These are phyloP conservation scores for Spiromastix sp. DNA, from an alignment of 2,329 filamentous ascomycete genomes.

Conservation along the genomic window DNA sequence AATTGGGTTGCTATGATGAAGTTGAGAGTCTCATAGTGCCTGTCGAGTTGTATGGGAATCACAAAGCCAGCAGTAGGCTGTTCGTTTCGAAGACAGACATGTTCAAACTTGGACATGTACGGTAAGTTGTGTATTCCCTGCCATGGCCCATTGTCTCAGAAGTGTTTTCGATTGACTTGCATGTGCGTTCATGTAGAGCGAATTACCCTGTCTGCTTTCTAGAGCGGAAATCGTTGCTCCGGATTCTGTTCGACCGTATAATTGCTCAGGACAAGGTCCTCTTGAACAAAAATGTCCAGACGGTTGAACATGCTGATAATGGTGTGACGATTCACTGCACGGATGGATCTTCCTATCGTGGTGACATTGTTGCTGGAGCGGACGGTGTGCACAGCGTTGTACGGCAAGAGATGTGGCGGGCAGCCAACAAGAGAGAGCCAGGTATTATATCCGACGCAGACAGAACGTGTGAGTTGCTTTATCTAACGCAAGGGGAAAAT, in stretches of 20 bases:
- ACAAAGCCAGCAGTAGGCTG: background rate
- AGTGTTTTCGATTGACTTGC: no score
- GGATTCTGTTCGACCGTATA: constrained; percentile 21
- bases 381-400: constrained; percentile 35
- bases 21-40: constrained; percentile 5
- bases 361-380: constrained; percentile 32
- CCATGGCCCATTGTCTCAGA: no score
- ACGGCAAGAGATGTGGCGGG: constrained; percentile 23
- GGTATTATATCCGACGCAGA: no score
- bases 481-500: no score
- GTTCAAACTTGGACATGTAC: no score
- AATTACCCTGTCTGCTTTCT: constrained; percentile 19
- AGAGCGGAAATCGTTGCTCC: constrained; percentile 28
- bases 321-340: constrained; percentile 21
- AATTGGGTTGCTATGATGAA: constrained; percentile 34
- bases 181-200: no score
- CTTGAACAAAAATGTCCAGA: constrained; percentile 16
- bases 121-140: no score
- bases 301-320: constrained; percentile 3
- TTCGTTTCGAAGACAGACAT: no score
- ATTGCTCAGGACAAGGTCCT: constrained; percentile 21
- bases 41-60: background rate
- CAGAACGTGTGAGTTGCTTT: no score
- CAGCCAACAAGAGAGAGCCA: constrained; percentile 10
- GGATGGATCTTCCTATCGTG: constrained; percentile 24